phyloP scores from a whole-genome alignment of 2,329 filamentous ascomycete species.

The Calonectria ilicicola region DNA sequence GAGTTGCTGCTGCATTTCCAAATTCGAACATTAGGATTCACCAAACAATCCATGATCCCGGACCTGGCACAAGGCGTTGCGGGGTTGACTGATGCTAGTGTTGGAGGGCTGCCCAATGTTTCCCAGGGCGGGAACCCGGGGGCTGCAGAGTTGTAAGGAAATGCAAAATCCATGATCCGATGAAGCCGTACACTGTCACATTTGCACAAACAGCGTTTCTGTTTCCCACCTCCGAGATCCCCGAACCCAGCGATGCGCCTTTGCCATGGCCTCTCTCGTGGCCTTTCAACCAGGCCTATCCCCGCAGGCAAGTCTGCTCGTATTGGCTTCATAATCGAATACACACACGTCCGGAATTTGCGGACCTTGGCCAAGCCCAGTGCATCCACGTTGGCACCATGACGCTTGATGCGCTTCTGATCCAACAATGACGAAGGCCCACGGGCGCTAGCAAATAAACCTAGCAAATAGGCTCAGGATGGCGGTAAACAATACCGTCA shows the following conservation, averaged over 20 bases:
- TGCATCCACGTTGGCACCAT: constrained; percentile 5
- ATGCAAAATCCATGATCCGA: constrained; percentile 8
- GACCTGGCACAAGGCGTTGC: constrained; percentile 29
- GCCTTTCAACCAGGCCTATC: neutral
- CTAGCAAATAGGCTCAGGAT: constrained; percentile 9
- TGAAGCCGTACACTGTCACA: constrained; percentile 15
- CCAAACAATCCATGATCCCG: constrained; percentile 29
- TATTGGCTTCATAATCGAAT: neutral
- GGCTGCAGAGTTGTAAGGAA: neutral
- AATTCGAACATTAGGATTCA: constrained; percentile 7
- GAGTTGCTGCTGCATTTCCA: neutral
- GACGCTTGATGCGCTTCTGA: constrained; percentile 21
- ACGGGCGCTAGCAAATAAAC: constrained; percentile 6
- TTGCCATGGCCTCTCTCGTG: neutral
- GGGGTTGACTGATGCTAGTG: constrained; percentile 42
- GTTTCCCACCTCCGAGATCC: constrained; percentile 8
- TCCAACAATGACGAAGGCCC: constrained; percentile 18
- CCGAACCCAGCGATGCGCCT: constrained; percentile 17
- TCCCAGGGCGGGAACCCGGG: constrained; percentile 36
- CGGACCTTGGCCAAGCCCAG: neutral
- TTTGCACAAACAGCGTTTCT: neutral
- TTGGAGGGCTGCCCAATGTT: constrained; percentile 25
- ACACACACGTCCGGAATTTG: neutral
- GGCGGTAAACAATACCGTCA: neutral
- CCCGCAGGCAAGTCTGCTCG: neutral